Base-by-base conservation (phyloP, 2,329 filamentous ascomycete species). In the Aspergillus sp. region DNA sequence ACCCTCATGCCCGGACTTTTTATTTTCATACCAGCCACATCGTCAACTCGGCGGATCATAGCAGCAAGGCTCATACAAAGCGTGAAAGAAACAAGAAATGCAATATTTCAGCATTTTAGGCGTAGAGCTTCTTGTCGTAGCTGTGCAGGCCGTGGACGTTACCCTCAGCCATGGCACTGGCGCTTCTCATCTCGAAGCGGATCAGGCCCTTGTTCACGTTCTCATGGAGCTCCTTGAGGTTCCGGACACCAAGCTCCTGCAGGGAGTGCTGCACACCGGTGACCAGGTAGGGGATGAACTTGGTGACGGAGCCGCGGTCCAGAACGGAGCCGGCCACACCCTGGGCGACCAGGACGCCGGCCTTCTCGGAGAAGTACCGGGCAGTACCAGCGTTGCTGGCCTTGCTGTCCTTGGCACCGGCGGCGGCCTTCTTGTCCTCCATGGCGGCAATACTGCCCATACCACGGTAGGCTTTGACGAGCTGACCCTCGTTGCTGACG, bases 71-170 rank as follows among this genome's bases (percentile, higher is more conserved):
- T 46, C 53, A 45, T 25, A 51, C 45, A 57, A 58, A 56, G 56
- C 50, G 59, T 38, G 55, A 60, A 44, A 61, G 59, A 38, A 45
- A 51, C 34, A 41, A 44, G 34, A 34, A 57, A 51, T 47, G 20
- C 23, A 46, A 29, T 31, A 58, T 53, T 58, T 38, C 52, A 17
- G 52, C 55, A 46, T 42, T 58, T 70, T 85, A 97, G 66, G 91
- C 91, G 77, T 96, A 99, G 63, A 99, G 88, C 84, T 97, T 99
- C 88, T 99, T 99, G 82, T 97, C 94, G 73, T 96, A 97, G 72
- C 90, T 93, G 80, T 97, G 91, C 82, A 99, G 91, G 54, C 85
- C 85, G 78, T 97, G 95, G 57, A 99, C 92, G 71, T 93, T 94
- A 60, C 94, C 94, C 81, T 99, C 94, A 54, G 95, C 83, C 83